Conservation (phyloP, 306 rosid species). For the Trifolium subterraneum region DNA sequence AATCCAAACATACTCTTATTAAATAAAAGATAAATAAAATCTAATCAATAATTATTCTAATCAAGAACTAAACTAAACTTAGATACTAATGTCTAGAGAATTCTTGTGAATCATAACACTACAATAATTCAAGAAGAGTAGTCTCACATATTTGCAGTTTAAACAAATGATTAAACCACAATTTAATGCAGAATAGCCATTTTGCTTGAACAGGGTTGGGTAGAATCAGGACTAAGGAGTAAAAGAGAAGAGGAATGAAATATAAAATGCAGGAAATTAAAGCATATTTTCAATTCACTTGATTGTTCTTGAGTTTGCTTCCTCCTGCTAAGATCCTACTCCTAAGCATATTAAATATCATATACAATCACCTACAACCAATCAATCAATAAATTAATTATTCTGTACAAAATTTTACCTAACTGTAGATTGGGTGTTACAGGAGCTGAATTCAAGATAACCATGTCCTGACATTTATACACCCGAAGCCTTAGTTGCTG, state of each 20-base stretch:
- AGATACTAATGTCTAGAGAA: neutral
- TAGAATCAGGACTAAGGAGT: neutral
- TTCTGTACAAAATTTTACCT: conserved; percentile 61
- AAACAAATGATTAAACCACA: conserved; percentile 14
- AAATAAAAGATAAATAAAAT: neutral
- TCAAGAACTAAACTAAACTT: neutral
- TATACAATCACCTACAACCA: conserved; percentile 59
- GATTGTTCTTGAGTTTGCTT: conserved; percentile 39
- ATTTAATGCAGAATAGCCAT: conserved; percentile 8
- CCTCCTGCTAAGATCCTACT: conserved; percentile 43
- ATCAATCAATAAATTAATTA: conserved; percentile 74
- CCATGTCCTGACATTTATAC: conserved; percentile 39
- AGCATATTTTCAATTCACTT: conserved; percentile 37
- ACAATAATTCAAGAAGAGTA: conserved; percentile 5
- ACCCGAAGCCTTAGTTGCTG: conserved; percentile 40
- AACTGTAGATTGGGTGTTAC: conserved; percentile 48
- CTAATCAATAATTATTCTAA: neutral
- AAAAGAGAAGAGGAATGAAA: conserved; percentile 10
- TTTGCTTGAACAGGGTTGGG: neutral
- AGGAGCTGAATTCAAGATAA: conserved; percentile 46
- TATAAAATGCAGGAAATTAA: conserved; percentile 25
- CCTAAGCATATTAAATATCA: conserved; percentile 49
- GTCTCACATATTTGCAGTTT: neutral
- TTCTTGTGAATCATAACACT: neutral
- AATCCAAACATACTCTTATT: no score